Evolutionary conservation across 192 early-diverging fungal species (phyloP).

Genomic region (Oehlia diaphana): DNA sequence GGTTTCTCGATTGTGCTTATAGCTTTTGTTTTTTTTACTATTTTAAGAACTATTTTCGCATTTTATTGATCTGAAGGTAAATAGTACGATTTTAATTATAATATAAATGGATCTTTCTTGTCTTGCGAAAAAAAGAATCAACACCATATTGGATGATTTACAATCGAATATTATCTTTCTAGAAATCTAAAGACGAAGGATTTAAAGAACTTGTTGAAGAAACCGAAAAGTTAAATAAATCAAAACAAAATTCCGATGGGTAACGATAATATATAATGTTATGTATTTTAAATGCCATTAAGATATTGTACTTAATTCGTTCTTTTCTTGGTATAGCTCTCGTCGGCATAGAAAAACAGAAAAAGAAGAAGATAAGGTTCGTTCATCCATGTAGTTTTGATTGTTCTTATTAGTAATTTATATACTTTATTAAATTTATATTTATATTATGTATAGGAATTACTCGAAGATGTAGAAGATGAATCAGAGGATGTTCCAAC

Average conservation of each 20-base stretch:
- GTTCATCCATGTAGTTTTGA: neutral
- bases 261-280: slow-evolving; percentile 15
- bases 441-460: slow-evolving; percentile 55
- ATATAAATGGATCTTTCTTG: neutral
- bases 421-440: neutral
- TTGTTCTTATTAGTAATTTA: neutral
- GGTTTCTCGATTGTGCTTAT: neutral
- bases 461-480: slow-evolving; percentile 79
- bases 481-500: slow-evolving; percentile 51
- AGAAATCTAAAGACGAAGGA: slow-evolving; percentile 56
- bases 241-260: slow-evolving; percentile 43
- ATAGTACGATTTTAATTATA: neutral
- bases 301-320: neutral
- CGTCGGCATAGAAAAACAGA: slow-evolving; percentile 92
- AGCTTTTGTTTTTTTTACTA: neutral
- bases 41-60: slow-evolving; percentile 58
- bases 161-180: neutral
- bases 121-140: neutral
- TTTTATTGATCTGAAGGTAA: slow-evolving; percentile 58
- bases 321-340: slow-evolving; percentile 43
- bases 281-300: neutral
- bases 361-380: slow-evolving; percentile 83
- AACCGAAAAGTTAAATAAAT: slow-evolving; percentile 35
- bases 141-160: neutral
- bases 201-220: slow-evolving; percentile 52